phyloP scores from a whole-genome alignment of 1,139 yeast genomes.

The Saccharomyces hybrid region DNA sequence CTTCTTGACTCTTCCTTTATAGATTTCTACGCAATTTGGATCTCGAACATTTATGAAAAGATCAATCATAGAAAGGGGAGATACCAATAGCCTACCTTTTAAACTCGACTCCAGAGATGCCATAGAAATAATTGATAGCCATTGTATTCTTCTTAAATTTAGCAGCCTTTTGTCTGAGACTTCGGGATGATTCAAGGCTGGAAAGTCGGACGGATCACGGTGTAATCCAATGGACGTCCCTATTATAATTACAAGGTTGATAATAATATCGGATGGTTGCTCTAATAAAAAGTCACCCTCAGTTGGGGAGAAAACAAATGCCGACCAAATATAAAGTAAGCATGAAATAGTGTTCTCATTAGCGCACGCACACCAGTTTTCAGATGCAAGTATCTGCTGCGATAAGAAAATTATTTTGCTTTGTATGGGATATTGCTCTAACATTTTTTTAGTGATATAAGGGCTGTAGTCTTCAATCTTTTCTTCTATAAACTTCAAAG shows the following conservation, averaged over 20 bases:
- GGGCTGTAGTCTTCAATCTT: constrained; percentile 8
- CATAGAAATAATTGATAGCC: constrained; percentile 22
- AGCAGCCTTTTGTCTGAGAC: constrained; percentile 17
- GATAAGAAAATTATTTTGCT: constrained; percentile 20
- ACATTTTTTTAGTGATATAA: constrained; percentile 11
- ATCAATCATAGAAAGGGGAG: constrained; percentile 14
- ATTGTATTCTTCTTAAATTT: constrained; percentile 27
- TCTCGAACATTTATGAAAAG: constrained; percentile 17
- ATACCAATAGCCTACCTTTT: constrained; percentile 22
- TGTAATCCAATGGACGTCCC: constrained; percentile 30
- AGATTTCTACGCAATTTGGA: constrained; percentile 14
- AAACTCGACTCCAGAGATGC: constrained; percentile 23
- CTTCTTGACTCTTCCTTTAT: constrained; percentile 19
- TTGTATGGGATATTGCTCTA: constrained; percentile 22
- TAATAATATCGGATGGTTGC: constrained; percentile 28
- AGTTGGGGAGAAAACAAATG: constrained; percentile 29
- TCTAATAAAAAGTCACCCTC: constrained; percentile 29
- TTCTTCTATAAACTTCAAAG: constrained; percentile 16
- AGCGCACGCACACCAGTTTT: constrained; percentile 27
- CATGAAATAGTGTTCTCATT: constrained; percentile 28
- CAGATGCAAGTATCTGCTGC: constrained; percentile 21
- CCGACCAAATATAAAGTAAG: constrained; percentile 29
- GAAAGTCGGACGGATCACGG: constrained; percentile 28
- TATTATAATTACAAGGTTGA: constrained; percentile 22
- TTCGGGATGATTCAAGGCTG: constrained; percentile 12